Evolutionary conservation across 2,329 filamentous ascomycete species (phyloP), one percentile per base, ranked within the genome.

Genomic region (Didymella pinodella): DNA sequence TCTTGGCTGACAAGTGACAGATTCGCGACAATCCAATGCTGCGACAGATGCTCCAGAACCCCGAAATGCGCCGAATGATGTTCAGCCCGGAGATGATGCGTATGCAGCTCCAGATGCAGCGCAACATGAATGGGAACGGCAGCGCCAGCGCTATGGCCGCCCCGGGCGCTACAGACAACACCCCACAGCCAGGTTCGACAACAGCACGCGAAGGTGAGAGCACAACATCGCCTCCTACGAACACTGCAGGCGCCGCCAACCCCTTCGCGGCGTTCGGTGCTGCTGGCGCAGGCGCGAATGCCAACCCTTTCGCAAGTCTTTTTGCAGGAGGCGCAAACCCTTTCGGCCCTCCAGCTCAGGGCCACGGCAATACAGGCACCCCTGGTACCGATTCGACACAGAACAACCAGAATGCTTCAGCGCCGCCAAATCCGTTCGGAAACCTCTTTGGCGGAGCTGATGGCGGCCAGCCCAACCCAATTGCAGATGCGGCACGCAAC

Each of bases 21-120:
- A 93, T 99, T 69, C 88, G 95, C 69, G 87, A 90, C 72, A 97
- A 97, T 74, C 95, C 95, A 2, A 89, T 92, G 84, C 91, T 91
- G 22, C 87, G 93, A 67, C 88, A 96, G 73, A 90, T 97, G 78
- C 86, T 99, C 70, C 89, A 92, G 61, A 95, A 93, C 25, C 93
- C 93, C 0, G 86, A 93, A 64, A 93, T 98, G 80, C 87, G 95
- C 70, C 85, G 90, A 50, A 95, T 98, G 90, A 89, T 99, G 84
- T 94, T 92, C 62, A 93, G 96, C 73, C 95, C 95, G 4, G 87
- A 92, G 44, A 88, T 92, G 68, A 86, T 99, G 65, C 85, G 92
- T 57, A 88, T 91, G 75, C 92, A 93, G 69, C 86, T 92, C 70
- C 88, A 92, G 62, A 90, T 98, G 87, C 90, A 93, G 74, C 85